Percentiles rank a stretch among this genome's conserved stretches.
Conservation (phyloP, 176 grass and related monocot genomes). For the Guadua angustifolia region DNA sequence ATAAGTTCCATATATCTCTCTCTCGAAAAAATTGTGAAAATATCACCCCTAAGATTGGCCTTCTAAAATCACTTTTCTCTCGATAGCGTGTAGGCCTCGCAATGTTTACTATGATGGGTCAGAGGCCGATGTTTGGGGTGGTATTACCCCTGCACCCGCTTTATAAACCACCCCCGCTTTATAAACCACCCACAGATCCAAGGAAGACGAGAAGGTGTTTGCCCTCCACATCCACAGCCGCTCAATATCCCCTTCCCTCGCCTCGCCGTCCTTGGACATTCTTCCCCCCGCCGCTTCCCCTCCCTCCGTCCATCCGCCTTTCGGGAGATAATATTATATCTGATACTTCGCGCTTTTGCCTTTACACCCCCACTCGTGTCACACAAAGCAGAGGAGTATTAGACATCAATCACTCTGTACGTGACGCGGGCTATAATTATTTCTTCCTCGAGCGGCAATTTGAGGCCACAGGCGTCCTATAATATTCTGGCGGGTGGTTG, state of each 20-base stretch:
- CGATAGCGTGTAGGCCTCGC: no score
- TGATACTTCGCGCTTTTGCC: not conserved
- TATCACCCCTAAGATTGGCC: no score
- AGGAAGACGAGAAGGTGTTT: not conserved
- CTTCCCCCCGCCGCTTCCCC: not conserved
- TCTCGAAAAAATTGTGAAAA: no score
- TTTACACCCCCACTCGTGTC: not conserved
- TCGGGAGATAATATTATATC: conserved; percentile 5
- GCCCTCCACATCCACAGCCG: conserved; percentile 25
- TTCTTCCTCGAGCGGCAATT: conserved; percentile 62
- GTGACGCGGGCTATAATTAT: conserved; percentile 58
- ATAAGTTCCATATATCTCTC: no score
- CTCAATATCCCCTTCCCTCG: not conserved
- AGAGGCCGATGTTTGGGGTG: no score
- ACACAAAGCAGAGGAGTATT: not conserved
- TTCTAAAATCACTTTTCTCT: no score
- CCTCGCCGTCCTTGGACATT: conserved; percentile 35
- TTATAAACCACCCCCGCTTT: no score
- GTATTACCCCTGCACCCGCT: no score
- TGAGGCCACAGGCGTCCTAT: conserved; percentile 52
- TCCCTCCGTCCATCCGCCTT: conserved; percentile 26
- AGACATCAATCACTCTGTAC: conserved; percentile 32
- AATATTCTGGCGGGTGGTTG: conserved; percentile 34
- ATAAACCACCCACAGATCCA: conserved; percentile 36
- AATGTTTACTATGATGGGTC: no score